Conservation (phyloP, 2,329 filamentous ascomycete genomes). For the Chrysosporium keratinophilum region DNA sequence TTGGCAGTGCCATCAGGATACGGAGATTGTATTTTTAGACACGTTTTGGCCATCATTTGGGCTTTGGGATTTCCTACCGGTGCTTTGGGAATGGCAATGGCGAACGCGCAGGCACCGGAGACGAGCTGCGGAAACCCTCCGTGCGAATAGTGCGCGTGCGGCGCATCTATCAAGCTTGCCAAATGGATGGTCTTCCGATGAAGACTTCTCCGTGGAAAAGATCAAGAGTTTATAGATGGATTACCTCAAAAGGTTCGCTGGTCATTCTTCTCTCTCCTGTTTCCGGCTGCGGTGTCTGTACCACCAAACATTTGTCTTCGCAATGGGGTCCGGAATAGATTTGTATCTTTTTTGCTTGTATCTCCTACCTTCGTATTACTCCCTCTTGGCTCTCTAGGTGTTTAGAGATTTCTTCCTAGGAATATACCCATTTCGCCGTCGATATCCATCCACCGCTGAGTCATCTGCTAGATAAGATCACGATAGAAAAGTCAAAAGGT, state of each 20-base stretch:
- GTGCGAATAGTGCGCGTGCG: background rate
- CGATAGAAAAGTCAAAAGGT: background rate
- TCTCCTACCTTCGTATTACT: too few species aligned
- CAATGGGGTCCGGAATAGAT: too few species aligned
- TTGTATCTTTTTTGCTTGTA: too few species aligned
- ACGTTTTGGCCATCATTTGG: slow-evolving; percentile 96
- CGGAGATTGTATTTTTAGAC: slow-evolving; percentile 82
- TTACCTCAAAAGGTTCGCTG: background rate
- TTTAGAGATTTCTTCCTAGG: background rate
- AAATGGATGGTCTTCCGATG: slow-evolving; percentile 6
- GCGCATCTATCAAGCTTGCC: background rate
- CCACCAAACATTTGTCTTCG: too few species aligned
- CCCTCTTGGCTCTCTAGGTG: too few species aligned
- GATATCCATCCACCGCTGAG: background rate
- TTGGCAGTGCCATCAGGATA: slow-evolving; percentile 92
- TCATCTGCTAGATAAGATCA: background rate
- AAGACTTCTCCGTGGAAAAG: slow-evolving; percentile 18
- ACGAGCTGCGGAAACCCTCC: background rate
- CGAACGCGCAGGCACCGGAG: slow-evolving; percentile 43
- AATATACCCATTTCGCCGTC: background rate
- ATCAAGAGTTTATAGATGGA: slow-evolving; percentile 24
- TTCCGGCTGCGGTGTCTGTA: too few species aligned
- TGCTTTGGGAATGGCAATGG: slow-evolving; percentile 81
- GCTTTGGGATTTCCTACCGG: slow-evolving; percentile 83
- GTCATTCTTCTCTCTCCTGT: too few species aligned